These are phyloP conservation scores for Hanseniaspora hatyaiensis DNA, from an alignment of 805 yeast genomes.

Conservation along the genomic window DNA sequence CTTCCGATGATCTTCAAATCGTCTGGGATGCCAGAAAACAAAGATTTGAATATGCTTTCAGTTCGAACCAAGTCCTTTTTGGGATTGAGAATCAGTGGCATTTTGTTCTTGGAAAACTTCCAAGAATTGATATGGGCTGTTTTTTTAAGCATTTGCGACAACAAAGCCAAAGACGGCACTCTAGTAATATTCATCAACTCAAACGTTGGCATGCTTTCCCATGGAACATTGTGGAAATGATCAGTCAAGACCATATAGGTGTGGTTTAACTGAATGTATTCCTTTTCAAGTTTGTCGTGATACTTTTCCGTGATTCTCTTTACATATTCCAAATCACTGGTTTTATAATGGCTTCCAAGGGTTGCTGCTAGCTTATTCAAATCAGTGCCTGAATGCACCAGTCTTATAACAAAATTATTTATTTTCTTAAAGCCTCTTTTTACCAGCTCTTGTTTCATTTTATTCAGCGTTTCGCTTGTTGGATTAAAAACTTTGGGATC, in stretches of 20 bases:
- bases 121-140: constrained; percentile 18
- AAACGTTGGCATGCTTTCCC: constrained; percentile 70
- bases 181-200: constrained; percentile 50
- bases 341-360: neutral
- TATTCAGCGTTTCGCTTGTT: neutral
- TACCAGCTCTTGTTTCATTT: neutral
- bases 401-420: neutral
- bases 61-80: constrained; percentile 64
- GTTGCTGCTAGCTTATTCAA: neutral
- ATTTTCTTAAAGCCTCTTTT: neutral
- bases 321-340: constrained; percentile 2
- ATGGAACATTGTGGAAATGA: constrained; percentile 61
- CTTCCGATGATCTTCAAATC: constrained; percentile 30
- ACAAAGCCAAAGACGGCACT: constrained; percentile 51
- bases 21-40: constrained; percentile 32
- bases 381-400: constrained; percentile 1
- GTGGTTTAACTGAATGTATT: constrained; percentile 33
- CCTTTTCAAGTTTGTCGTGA: neutral
- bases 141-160: constrained; percentile 32
- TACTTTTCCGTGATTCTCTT: neutral
- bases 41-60: constrained; percentile 41
- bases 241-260: constrained; percentile 60
- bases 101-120: constrained; percentile 24
- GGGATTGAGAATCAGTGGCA: constrained; percentile 68
- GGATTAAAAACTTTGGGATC: constrained; percentile 27